Evolutionary conservation across 331 rosid genomes (phyloP).

Genomic region (Malus hybrid): DNA sequence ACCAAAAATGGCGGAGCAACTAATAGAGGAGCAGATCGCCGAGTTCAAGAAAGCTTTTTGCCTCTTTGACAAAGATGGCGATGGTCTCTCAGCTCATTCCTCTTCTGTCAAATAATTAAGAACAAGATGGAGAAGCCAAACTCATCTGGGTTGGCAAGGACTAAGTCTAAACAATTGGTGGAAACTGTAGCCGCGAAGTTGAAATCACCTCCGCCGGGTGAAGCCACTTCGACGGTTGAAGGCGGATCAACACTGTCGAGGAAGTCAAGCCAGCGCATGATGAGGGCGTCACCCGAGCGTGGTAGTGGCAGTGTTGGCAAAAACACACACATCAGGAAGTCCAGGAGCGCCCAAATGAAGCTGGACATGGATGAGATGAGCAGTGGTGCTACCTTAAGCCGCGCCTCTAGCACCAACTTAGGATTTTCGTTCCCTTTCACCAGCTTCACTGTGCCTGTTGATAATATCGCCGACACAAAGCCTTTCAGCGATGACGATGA

Average conservation of each 20-base stretch:
- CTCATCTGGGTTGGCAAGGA: constrained; percentile 39
- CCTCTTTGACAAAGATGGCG: constrained; percentile 32
- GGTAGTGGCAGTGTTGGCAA: constrained; percentile 26
- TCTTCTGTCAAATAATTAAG: background rate
- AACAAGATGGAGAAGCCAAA: constrained; percentile 43
- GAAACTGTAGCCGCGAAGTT: constrained; percentile 35
- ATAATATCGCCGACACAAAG: constrained; percentile 59
- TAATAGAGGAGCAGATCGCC: constrained; percentile 31
- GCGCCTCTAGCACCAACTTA: constrained; percentile 95
- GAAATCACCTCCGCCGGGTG: constrained; percentile 35
- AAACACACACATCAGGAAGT: constrained; percentile 78
- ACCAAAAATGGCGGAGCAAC: constrained; percentile 20
- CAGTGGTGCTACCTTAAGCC: constrained; percentile 81
- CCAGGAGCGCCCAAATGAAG: constrained; percentile 81
- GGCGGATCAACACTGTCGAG: constrained; percentile 40
- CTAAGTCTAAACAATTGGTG: constrained; percentile 67
- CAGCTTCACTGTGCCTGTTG: constrained; percentile 79
- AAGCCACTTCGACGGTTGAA: constrained; percentile 19
- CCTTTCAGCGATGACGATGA: constrained; percentile 75
- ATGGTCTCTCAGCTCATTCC: constrained; percentile 12
- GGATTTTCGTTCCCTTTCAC: constrained; percentile 93
- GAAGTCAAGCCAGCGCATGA: constrained; percentile 57
- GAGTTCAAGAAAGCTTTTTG: constrained; percentile 33
- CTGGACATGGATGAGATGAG: constrained; percentile 63
- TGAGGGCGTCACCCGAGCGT: constrained; percentile 46